phyloP scores from a whole-genome alignment of 2,329 filamentous ascomycete species.

The Coccinonectria pachysandricola region DNA sequence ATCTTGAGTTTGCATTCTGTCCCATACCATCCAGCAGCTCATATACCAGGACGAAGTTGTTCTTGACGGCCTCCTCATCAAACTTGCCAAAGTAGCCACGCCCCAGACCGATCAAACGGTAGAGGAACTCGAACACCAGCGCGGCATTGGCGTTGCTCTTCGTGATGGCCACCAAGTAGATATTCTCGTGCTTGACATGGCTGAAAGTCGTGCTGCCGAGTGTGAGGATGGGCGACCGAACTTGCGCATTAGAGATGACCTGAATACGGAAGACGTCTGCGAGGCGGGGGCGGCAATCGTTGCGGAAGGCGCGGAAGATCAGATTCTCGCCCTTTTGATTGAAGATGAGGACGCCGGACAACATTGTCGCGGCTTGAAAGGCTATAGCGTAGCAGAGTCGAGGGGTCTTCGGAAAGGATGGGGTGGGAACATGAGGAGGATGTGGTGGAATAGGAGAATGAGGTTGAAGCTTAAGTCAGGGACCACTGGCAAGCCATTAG shows the following conservation, averaged over 20 bases:
- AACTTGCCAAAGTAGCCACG: constrained; percentile 98
- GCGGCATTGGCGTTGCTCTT: constrained; percentile 99
- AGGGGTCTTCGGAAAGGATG: no score
- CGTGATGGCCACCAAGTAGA: constrained; percentile 92
- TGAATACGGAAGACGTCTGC: constrained; percentile 99
- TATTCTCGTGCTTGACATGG: constrained; percentile 99
- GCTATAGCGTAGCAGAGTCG: no score
- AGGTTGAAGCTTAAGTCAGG: neutral
- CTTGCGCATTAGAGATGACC: constrained; percentile 96
- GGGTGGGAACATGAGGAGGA: constrained; percentile 1
- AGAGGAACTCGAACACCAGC: constrained; percentile 95
- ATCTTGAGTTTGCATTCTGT: no score
- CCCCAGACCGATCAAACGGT: constrained; percentile 79
- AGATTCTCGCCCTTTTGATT: constrained; percentile 99
- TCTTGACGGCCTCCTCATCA: constrained; percentile 98
- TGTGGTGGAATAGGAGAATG: neutral
- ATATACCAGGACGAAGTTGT: constrained; percentile 98
- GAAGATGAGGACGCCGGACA: constrained; percentile 95
- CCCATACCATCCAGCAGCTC: constrained; percentile 81
- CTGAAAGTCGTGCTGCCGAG: constrained; percentile 97
- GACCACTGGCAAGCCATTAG: neutral
- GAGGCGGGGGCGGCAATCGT: constrained; percentile 92
- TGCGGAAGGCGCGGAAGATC: constrained; percentile 97
- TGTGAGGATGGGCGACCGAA: constrained; percentile 93
- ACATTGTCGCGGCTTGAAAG: constrained; percentile 50